Base-by-base conservation (phyloP, 2,329 filamentous ascomycete genomes). In the Pochonia chlamydosporia region DNA sequence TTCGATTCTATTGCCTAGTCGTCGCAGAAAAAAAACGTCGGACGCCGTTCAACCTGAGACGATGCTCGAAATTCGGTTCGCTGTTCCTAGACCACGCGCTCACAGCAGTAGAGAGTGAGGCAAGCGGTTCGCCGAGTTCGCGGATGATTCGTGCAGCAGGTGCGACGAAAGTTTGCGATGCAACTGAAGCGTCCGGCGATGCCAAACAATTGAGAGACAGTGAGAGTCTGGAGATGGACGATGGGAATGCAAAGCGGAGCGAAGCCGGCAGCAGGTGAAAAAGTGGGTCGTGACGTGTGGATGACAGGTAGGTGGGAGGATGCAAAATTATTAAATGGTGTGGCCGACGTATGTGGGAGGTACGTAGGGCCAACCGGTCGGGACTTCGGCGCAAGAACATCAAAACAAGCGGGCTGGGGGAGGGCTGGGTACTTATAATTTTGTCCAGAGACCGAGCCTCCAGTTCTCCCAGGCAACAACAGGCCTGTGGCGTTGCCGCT, bases 351-450 rank as follows among this genome's bases (percentile, higher is more conserved):
- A 64, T 63, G 64, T 64, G 66, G 68, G 62, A 65, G 66, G 64
- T 74, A 72, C 72, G 71, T 70, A 74, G 62, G 73, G 73, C 72
- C 70, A 69, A 44, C 71, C 66, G 71, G 72, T 78, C 73, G 73
- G 71, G 67, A 72, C 68, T 76, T 78, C 74, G 73, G 68, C 73
- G 70, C 74, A 68, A 70, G 67, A 72, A 61, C 63, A 62, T 68
- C 65, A 62, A 70, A 72, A 70, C 65, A 64, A 62, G 63, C 60
- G 70, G 67, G 70, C 66, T 70, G 76, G 74, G 76, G 75, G 74
- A 73, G 68, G 68, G 64, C 63, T 63, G 61, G 63, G 67, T 76
- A 69, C 69, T 78, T 79, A 79, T 79, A 79, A 72, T 77, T 77
- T 74, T 76, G 61, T 52, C 54, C 56, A 52, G 54, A 56, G 60